phyloP scores from a whole-genome alignment of 495 filamentous ascomycete species.

The Aspergillus conjunctus region DNA sequence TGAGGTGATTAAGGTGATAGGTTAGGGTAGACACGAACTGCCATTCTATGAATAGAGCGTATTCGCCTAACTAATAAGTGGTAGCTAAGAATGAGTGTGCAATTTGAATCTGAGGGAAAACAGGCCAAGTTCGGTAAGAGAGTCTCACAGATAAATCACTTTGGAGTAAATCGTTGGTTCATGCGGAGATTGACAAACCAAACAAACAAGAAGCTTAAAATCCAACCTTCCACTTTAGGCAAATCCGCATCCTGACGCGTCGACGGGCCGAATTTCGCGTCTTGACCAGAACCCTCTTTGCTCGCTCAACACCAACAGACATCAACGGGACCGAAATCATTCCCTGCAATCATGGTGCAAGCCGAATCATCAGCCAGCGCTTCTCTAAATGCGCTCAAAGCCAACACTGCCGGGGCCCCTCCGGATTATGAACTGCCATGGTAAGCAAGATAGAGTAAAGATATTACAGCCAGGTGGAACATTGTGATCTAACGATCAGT shows the following conservation, averaged over 20 bases:
- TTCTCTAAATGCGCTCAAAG: conserved; percentile 65
- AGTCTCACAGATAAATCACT: neutral
- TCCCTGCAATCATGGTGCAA: conserved; percentile 44
- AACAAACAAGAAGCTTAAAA: neutral
- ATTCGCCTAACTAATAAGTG: neutral
- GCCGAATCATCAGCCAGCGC: conserved; percentile 79
- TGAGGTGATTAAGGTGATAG: neutral
- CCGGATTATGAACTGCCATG: conserved; percentile 88
- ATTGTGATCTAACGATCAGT: neutral
- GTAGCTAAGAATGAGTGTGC: neutral
- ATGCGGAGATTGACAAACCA: neutral
- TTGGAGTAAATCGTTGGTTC: neutral
- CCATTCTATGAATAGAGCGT: neutral
- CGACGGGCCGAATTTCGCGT: conserved; percentile 38
- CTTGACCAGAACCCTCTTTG: conserved; percentile 18
- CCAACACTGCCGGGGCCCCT: conserved; percentile 60
- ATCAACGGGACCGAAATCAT: neutral
- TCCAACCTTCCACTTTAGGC: conserved; percentile 10
- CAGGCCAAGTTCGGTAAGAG: neutral
- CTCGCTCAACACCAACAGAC: neutral
- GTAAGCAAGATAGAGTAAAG: conserved; percentile 47
- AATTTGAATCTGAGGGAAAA: neutral
- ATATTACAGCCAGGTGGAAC: neutral
- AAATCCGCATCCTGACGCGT: conserved; percentile 24
- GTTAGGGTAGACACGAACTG: neutral